phyloP scores from a whole-genome alignment of 805 yeast species.

The Yamadazyma akitaensis region DNA sequence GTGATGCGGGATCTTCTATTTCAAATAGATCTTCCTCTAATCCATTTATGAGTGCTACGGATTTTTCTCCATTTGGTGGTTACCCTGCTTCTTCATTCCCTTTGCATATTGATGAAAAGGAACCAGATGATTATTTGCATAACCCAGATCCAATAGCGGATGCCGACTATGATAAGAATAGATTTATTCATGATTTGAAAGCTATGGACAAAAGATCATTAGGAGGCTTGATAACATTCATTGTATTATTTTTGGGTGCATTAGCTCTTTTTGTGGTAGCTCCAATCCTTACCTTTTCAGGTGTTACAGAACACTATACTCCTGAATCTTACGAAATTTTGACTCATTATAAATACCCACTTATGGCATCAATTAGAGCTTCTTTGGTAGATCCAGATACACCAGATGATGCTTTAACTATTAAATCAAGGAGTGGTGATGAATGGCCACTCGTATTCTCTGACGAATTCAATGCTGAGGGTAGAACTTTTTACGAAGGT shows the following conservation, averaged over 20 bases:
- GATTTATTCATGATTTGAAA: constrained; percentile 63
- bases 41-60: constrained; percentile 47
- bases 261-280: constrained; percentile 68
- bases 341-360: constrained; percentile 41
- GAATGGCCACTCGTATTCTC: constrained; percentile 37
- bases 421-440: constrained; percentile 23
- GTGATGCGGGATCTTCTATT: constrained; percentile 21
- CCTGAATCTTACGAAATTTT: constrained; percentile 42
- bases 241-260: constrained; percentile 57
- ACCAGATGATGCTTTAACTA: constrained; percentile 27
- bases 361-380: constrained; percentile 34
- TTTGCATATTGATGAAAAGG: constrained; percentile 85
- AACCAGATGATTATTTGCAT: constrained; percentile 90
- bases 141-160: constrained; percentile 95
- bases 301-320: constrained; percentile 40
- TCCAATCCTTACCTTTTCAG: constrained; percentile 84
- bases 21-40: constrained; percentile 19
- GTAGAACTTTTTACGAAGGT: constrained; percentile 41
- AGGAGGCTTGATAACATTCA: constrained; percentile 60
- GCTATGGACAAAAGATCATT: constrained; percentile 60
- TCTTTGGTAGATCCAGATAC: constrained; percentile 41
- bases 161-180: constrained; percentile 73
- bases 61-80: constrained; percentile 92
- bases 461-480: constrained; percentile 43
- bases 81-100: constrained; percentile 94